Evolutionary conservation across 2,329 filamentous ascomycete genomes (phyloP).

Genomic region (Juglanconis juglandina): DNA sequence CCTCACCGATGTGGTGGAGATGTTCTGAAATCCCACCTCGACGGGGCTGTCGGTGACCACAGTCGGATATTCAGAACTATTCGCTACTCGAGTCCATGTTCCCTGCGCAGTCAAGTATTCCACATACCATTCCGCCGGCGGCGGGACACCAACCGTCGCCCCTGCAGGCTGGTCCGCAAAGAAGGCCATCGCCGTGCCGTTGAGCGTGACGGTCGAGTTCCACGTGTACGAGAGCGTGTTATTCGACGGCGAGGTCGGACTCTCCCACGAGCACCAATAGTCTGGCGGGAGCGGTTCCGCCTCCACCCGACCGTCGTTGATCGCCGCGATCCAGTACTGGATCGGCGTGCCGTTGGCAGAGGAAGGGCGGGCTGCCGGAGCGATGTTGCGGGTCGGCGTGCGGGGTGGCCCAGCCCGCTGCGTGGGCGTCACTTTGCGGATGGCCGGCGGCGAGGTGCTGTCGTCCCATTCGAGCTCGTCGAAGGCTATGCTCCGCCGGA

Average conservation of each 20-base stretch:
- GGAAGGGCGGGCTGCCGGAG: constrained; percentile 23
- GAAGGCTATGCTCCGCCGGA: constrained; percentile 34
- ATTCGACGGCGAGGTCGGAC: constrained; percentile 27
- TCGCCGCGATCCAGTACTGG: constrained; percentile 34
- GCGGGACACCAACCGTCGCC: constrained; percentile 28
- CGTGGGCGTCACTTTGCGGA: constrained; percentile 30
- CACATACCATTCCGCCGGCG: constrained; percentile 26
- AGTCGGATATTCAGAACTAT: constrained; percentile 23
- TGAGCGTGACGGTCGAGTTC: constrained; percentile 27
- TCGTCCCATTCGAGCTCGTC: constrained; percentile 33
- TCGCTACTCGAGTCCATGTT: constrained; percentile 23
- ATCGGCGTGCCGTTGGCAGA: constrained; percentile 29
- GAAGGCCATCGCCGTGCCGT: constrained; percentile 29
- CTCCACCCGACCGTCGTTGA: constrained; percentile 31
- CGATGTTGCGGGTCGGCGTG: constrained; percentile 32
- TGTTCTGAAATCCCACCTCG: constrained; percentile 27
- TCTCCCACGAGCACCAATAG: constrained; percentile 34
- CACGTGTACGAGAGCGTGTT: constrained; percentile 31
- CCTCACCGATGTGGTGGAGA: constrained; percentile 25
- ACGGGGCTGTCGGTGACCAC: constrained; percentile 25
- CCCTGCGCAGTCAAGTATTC: constrained; percentile 24
- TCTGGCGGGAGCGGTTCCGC: constrained; percentile 33
- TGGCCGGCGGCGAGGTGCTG: constrained; percentile 23
- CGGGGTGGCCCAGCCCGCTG: constrained; percentile 21
- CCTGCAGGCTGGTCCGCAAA: constrained; percentile 30